Evolutionary conservation across 1,284 basidiomycete species (phyloP), one percentile per base, ranked within the genome.

Genomic region (Neolentinus lepideus): DNA sequence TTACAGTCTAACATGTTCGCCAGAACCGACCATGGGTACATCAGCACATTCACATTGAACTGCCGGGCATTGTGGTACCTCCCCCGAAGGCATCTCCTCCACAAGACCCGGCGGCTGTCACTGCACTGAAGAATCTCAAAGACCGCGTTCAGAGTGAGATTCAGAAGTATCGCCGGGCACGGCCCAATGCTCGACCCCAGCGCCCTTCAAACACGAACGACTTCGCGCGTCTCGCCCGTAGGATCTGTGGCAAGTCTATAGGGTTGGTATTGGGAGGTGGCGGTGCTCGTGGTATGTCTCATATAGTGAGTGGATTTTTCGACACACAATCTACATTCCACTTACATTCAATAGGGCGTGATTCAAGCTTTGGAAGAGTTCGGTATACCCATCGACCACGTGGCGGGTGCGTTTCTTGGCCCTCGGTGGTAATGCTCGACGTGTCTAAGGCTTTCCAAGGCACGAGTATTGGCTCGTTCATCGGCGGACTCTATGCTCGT

Each of bases 261-360:
- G 97, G 95, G 1, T 75, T 99, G 31, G 94, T 99, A 2, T 80
- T 99, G 0, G 96, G 96, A 19, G 96, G 96, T 12, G 97, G 96
- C 12, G 96, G 97, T 8, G 97, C 95, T 4, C 83, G 97, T 54
- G 96, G 96, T 26, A 86, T 98, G 61, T 88, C 94, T 0, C 97
- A 99, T 74, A 73, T 99, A 59, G 92, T 94, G 64, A 65, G 77
- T 66, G 48, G 10, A 54, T 38, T 54, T 31, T 24, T 55, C 50
- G 9, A 43, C 54, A 45, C 35, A 51, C 59, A 36, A 47, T 52
- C 33, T 36, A 21, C 24, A 52, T 33, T 25, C 36, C 16, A 24
- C 55, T 63, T n/a, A 62, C 35, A 24, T 33, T 58, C 51, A 92
- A 16, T n/a, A 43, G 90, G 94, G 94, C 26, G 80, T 96, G 58